Percentiles rank a stretch among this genome's conserved stretches.
Evolutionary conservation across 164 flowering plant genomes (phyloP).

Genomic region (Pachysandra terminalis): DNA sequence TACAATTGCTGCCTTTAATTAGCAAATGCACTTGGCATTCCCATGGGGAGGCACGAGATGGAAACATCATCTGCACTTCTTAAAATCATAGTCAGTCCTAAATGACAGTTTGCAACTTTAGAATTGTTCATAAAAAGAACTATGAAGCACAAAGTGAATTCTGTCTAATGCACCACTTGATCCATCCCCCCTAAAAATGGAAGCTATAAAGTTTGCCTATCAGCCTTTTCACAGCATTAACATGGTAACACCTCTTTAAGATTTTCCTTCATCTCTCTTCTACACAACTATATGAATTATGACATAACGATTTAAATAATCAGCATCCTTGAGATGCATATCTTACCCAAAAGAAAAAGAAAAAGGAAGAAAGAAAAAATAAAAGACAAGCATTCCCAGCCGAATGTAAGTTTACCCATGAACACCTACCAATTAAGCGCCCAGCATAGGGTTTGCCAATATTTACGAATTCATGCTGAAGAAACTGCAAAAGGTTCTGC

Average conservation of each 20-base stretch:
- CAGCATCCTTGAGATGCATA: not conserved
- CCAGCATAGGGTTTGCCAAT: slow-evolving; percentile 81
- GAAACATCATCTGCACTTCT: not conserved
- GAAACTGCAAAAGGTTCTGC: slow-evolving; percentile 83
- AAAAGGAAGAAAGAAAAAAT: too few species aligned
- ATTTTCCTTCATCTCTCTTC: not conserved
- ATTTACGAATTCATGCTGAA: slow-evolving; percentile 96
- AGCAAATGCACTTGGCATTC: not conserved
- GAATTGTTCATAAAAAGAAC: not conserved
- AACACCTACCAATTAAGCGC: slow-evolving; percentile 72
- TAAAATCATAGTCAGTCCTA: not conserved
- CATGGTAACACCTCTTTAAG: not conserved
- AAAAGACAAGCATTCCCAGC: not conserved
- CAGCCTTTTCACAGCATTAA: not conserved
- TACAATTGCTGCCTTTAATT: not conserved
- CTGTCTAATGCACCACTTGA: not conserved
- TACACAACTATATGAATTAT: not conserved
- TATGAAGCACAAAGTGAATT: not conserved
- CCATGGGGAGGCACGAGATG: not conserved
- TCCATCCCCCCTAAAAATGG: not conserved
- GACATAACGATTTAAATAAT: not conserved
- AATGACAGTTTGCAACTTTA: not conserved
- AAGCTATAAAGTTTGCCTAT: too few species aligned
- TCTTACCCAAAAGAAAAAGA: too few species aligned
- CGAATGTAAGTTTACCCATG: not conserved